These are phyloP conservation scores for Handroanthus guayacan DNA, from an alignment of 257 asterid species.

Conservation along the genomic window DNA sequence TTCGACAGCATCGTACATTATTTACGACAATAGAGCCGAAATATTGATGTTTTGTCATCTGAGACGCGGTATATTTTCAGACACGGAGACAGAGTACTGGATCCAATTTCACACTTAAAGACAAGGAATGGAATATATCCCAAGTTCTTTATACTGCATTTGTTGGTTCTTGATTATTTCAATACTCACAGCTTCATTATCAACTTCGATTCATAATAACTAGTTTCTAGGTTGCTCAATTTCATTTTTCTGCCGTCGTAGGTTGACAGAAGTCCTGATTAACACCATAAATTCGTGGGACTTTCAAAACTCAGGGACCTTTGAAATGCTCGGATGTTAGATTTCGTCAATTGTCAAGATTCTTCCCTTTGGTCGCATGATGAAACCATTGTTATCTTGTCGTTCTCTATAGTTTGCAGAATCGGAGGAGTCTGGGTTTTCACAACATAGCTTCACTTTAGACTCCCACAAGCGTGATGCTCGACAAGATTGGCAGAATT, in stretches of 20 bases:
- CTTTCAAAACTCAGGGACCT: background rate
- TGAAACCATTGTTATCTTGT: too few relatives aligned
- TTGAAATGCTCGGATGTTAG: background rate
- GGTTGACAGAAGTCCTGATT: background rate
- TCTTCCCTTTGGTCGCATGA: background rate
- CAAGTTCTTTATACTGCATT: too few relatives aligned
- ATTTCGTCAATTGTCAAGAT: background rate
- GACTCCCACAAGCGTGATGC: too few relatives aligned
- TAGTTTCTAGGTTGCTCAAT: background rate
- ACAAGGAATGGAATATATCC: background rate
- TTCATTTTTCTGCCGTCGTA: background rate
- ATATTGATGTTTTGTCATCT: background rate
- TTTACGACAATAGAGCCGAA: background rate
- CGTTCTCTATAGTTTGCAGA: background rate
- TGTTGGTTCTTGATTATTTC: too few relatives aligned
- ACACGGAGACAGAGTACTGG: background rate
- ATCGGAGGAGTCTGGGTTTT: too few relatives aligned
- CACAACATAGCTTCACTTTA: too few relatives aligned
- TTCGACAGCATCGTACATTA: background rate
- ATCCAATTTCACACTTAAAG: constrained; percentile 1
- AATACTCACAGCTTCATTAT: background rate
- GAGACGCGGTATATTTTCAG: background rate
- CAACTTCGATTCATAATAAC: background rate
- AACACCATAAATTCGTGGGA: background rate
- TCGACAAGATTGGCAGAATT: background rate